A percentile compares a stretch with the other conserved stretches of the same genome.
Evolutionary conservation across 2,329 filamentous ascomycete genomes (phyloP).

Genomic region (Cadophora luteo-olivacea): DNA sequence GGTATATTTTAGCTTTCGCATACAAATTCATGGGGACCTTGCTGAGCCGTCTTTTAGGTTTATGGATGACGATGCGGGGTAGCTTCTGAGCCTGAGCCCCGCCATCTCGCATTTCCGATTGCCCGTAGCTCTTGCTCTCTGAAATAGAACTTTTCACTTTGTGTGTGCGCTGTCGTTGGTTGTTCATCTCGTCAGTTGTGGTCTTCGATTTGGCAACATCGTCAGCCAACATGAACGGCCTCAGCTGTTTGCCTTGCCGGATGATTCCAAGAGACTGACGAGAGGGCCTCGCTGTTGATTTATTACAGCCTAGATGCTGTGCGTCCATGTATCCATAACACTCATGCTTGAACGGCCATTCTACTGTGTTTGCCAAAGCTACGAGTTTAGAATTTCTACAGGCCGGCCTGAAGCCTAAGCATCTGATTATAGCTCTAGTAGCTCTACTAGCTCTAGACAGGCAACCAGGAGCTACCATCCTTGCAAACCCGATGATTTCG

Average conservation of each 20-base stretch:
- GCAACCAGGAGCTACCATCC: neutral
- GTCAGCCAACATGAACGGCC: no score
- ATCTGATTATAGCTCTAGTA: neutral
- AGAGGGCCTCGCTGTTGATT: neutral
- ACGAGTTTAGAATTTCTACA: neutral
- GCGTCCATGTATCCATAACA: neutral
- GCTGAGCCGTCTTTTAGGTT: neutral
- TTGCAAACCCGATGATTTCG: neutral
- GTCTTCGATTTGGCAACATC: no score
- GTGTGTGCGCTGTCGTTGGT: no score
- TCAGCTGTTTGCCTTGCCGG: no score
- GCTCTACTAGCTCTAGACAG: neutral
- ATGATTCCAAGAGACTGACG: no score
- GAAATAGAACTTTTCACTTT: neutral
- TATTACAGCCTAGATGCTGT: neutral
- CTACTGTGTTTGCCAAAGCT: neutral
- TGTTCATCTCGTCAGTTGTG: no score
- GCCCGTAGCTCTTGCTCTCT: neutral
- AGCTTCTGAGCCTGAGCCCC: neutral
- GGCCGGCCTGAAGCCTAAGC: neutral
- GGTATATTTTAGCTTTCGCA: neutral
- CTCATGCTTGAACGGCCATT: neutral
- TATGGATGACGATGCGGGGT: neutral
- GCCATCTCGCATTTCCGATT: neutral
- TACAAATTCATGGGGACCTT: neutral